Evolutionary conservation across 257 asterid species (phyloP).

Genomic region (Leonotis leonurus): DNA sequence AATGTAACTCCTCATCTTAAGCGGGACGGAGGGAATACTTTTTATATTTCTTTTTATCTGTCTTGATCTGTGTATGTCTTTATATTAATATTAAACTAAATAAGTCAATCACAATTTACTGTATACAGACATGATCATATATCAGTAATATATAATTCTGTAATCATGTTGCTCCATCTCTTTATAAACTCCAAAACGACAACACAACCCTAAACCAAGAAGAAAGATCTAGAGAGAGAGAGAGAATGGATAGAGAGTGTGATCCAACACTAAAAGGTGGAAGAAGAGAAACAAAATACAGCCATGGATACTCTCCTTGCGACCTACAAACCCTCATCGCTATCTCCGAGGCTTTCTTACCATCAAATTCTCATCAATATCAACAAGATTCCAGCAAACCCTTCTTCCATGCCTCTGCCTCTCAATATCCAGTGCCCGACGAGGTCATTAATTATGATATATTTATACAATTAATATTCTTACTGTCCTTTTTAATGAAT

Average conservation of each 20-base stretch:
- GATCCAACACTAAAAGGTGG: conserved; percentile 68
- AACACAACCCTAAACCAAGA: not conserved
- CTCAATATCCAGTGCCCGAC: conserved; percentile 73
- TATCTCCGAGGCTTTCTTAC: conserved; percentile 49
- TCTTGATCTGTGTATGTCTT: too few species aligned
- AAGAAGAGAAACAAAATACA: conserved; percentile 59
- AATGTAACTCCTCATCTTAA: too few species aligned
- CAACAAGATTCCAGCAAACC: conserved; percentile 15
- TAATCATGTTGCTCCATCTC: not conserved
- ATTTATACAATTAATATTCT: too few species aligned
- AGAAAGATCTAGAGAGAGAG: not conserved
- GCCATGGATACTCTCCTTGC: conserved; percentile 50
- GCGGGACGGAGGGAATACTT: too few species aligned
- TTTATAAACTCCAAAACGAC: not conserved
- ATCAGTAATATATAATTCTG: too few species aligned
- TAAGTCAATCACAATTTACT: not conserved
- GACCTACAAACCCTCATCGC: conserved; percentile 38
- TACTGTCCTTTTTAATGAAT: too few species aligned
- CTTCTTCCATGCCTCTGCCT: conserved; percentile 39
- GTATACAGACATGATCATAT: too few species aligned
- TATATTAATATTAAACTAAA: too few species aligned
- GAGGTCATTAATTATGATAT: too few species aligned
- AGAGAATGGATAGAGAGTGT: conserved; percentile 32
- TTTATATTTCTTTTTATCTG: too few species aligned
- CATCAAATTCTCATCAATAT: conserved; percentile 22